Base-by-base conservation (phyloP, 441 rosid species). In the Manihot esculenta region DNA sequence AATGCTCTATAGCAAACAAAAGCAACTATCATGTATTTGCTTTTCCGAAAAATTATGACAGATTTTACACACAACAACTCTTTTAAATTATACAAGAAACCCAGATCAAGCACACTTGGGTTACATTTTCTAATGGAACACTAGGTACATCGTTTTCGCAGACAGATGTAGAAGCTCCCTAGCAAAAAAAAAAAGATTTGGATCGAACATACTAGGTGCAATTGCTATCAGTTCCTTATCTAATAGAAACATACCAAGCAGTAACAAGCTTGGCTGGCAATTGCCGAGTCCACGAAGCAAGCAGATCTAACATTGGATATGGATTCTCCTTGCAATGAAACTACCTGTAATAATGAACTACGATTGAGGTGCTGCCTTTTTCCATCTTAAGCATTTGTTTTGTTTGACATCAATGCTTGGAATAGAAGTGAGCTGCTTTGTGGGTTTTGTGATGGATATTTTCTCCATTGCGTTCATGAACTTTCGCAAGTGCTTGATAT, bases 381-480 rank as follows among this genome's bases (percentile, higher is more conserved):
- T 51, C 84, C 76, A 86, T 88, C 89, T 88, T 83, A 92, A 82
- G 88, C 99, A 92, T 79, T 86, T 89, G 73, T 85, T 85, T 69
- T 89, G 88, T 74, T 83, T 91, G 72, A 66, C 21, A 55, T 88
- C 93, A 55, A 94, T 73, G 74, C 96, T 89, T 0, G 91, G 75
- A 70, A 68, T 71, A 49, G 83, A 70, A 5, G 80, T 74, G n/a
- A 84, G 84, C 70, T 84, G 88, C 71, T 82, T 88, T 15, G 79
- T 23, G 3, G 92, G 69, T 72, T 75, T 68, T 9, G 68, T 76
- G 38, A 77, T 66, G 45, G 87, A 82, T 59, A 83, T 79, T 76
- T 87, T 89, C 81, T 89, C 95, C 63, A 89, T 78, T 50, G 91
- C 87, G 4, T 82, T 85, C 66, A 87, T 79, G 81, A 86, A 88